phyloP scores from a whole-genome alignment of 352 stramenopile species.

The Phytophthora nicotianae region DNA sequence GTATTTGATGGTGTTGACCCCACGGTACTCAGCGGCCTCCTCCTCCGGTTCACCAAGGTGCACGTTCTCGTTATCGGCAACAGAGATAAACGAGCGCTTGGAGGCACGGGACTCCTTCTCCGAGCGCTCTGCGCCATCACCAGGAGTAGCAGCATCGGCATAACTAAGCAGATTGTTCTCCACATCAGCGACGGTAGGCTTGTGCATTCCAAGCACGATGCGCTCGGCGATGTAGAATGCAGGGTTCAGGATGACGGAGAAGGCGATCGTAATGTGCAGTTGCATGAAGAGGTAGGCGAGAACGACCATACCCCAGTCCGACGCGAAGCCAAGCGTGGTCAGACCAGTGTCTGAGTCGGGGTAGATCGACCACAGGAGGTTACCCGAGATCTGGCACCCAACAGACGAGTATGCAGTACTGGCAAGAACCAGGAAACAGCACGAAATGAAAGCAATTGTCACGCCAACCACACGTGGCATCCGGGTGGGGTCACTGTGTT shows the following conservation, averaged over 20 bases:
- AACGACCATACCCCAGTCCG: conserved; percentile 47
- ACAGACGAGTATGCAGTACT: conserved; percentile 45
- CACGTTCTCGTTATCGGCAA: conserved; percentile 43
- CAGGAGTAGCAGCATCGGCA: conserved; percentile 17
- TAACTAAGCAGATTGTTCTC: conserved; percentile 37
- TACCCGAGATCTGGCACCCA: conserved; percentile 61
- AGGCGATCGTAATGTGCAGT: conserved; percentile 60
- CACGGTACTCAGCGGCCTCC: conserved; percentile 38
- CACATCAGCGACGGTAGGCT: conserved; percentile 28
- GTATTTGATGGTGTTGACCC: conserved; percentile 47
- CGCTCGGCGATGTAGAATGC: conserved; percentile 55
- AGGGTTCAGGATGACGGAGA: conserved; percentile 57
- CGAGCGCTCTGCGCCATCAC: conserved; percentile 14
- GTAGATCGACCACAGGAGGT: conserved; percentile 61
- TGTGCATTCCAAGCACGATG: conserved; percentile 57
- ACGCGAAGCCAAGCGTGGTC: conserved; percentile 41
- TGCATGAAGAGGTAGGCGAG: conserved; percentile 64
- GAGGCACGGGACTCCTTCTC: conserved; percentile 34
- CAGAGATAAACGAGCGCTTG: conserved; percentile 47
- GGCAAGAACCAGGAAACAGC: conserved; percentile 48
- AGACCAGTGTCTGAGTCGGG: conserved; percentile 27
- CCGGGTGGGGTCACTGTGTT: conserved; percentile 53
- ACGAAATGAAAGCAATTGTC: conserved; percentile 50
- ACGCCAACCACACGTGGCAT: conserved; percentile 55
- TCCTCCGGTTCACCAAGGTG: conserved; percentile 18